Evolutionary conservation across 192 early-diverging fungal species (phyloP), one percentile per base, ranked within the genome.

Genomic region (Funneliformis mosseae): DNA sequence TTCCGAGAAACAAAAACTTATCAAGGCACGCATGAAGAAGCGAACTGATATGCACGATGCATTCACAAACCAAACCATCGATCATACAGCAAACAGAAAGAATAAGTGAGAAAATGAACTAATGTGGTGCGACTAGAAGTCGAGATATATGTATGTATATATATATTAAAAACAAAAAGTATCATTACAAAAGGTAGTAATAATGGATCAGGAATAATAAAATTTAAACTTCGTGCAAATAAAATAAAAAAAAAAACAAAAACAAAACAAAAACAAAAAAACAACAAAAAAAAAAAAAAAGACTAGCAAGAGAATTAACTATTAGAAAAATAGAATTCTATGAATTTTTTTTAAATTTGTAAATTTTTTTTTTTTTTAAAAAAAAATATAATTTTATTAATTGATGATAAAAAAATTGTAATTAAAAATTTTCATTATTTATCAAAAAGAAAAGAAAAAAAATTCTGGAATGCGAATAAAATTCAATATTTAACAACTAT

Each of bases 51-150:
- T 83, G 4, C 83, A 73, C 1, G 85, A 80, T 25, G 79, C 82
- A 28, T 83, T 90, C 43, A 72, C 85, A 25, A 88, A 90, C 61
- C 88, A 88, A 1, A 88, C 82, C 0, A 85, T 88, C 23, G 84
- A 85, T 81, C 84, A 88, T 60, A 68, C 48, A n/a, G 8, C 73
- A 18, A 18, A 27, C 8, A 21, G 21, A 6, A 41, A 38, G 68
- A n/a, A 42, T 18, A 55, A 55, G 18, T 55, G 16, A 55, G 46
- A 50, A 4, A 55, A 55, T 55, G 50, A 18, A 48, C 46, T 48
- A 48, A 48, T 48, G 0, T 48, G 4, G 14, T 18, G 14, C 50
- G 50, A 55, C 12, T 55, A 18, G 18, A 18, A 5, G 50, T 55
- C 50, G 50, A 55, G 12, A 18, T 16, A 55, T 18, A 55, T 55